Evolutionary conservation across 1,284 basidiomycete genomes (phyloP).

Genomic region (Puccinia brachypodii): DNA sequence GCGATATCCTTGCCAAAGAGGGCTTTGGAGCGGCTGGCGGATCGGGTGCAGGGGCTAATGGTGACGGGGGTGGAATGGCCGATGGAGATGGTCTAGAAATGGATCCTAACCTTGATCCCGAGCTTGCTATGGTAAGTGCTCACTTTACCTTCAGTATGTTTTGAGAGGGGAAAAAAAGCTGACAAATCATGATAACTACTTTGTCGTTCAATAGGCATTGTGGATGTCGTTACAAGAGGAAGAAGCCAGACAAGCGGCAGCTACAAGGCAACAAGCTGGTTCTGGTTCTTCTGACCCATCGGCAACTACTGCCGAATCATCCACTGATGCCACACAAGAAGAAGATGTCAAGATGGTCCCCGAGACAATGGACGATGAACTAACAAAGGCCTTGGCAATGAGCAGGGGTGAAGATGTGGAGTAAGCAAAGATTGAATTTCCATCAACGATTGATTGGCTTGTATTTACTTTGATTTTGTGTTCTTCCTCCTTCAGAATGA

Average conservation of each 20-base stretch:
- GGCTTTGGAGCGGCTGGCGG: constrained; percentile 66
- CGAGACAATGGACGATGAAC: constrained; percentile 55
- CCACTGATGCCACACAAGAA: constrained; percentile 49
- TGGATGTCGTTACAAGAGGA: constrained; percentile 98
- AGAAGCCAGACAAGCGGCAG: constrained; percentile 78
- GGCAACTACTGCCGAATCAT: constrained; percentile 57
- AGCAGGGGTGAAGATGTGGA: constrained; percentile 50
- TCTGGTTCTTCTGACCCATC: constrained; percentile 50
- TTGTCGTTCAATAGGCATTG: constrained; percentile 68
- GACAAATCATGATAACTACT: not conserved
- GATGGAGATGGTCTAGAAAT: constrained; percentile 76
- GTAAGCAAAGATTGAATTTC: constrained; percentile 21
- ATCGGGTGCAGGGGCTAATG: constrained; percentile 49
- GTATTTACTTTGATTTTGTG: constrained; percentile 50
- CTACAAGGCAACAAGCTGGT: constrained; percentile 56
- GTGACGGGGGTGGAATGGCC: constrained; percentile 60
- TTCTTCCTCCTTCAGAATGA: constrained; percentile 51
- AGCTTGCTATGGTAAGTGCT: constrained; percentile 82
- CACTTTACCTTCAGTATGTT: not conserved
- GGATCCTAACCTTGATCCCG: constrained; percentile 91
- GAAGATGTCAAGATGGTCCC: constrained; percentile 58
- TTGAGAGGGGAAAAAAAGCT: not conserved
- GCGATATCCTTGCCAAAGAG: constrained; percentile 79
- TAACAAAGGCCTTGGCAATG: constrained; percentile 54
- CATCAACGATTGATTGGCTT: constrained; percentile 49